phyloP scores from a whole-genome alignment of 352 stramenopile genomes.

The Phytophthora pistaciae region DNA sequence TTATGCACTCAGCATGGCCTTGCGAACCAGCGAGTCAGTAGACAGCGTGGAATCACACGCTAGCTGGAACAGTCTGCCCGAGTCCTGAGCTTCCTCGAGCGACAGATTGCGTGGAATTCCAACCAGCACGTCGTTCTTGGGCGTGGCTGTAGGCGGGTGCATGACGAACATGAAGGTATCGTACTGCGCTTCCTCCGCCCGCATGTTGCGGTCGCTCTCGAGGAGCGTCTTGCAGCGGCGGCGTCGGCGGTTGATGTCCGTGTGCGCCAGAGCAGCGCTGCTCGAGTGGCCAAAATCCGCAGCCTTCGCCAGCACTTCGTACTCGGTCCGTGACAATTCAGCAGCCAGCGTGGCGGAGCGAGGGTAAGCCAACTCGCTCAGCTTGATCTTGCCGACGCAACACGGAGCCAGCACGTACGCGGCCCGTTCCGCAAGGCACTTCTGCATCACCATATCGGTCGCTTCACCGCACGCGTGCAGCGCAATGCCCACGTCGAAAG shows the following conservation, averaged over 20 bases:
- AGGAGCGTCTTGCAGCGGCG: slow-evolving; percentile 85
- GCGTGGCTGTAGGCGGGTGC: slow-evolving; percentile 71
- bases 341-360: slow-evolving; percentile 55
- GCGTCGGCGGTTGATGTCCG: slow-evolving; percentile 57
- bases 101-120: slow-evolving; percentile 50
- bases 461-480: slow-evolving; percentile 85
- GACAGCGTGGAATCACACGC: slow-evolving; percentile 37
- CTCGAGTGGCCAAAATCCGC: slow-evolving; percentile 77
- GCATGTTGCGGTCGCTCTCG: slow-evolving; percentile 80
- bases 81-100: slow-evolving; percentile 1
- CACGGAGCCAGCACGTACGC: slow-evolving; percentile 84
- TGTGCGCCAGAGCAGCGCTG: slow-evolving; percentile 49
- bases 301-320: slow-evolving; percentile 80
- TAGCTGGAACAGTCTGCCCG: slow-evolving; percentile 33
- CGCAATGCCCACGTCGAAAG: slow-evolving; percentile 84
- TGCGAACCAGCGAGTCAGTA: slow-evolving; percentile 31
- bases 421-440: slow-evolving; percentile 64
- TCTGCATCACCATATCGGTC: slow-evolving; percentile 85
- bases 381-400: slow-evolving; percentile 86
- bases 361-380: slow-evolving; percentile 67
- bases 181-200: slow-evolving; percentile 64
- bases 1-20: slow-evolving; percentile 36
- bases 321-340: slow-evolving; percentile 66
- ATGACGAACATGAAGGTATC: slow-evolving; percentile 84
- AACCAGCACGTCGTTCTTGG: slow-evolving; percentile 88